phyloP scores from a whole-genome alignment of 1,284 basidiomycete genomes.

The Chiua sp. region DNA sequence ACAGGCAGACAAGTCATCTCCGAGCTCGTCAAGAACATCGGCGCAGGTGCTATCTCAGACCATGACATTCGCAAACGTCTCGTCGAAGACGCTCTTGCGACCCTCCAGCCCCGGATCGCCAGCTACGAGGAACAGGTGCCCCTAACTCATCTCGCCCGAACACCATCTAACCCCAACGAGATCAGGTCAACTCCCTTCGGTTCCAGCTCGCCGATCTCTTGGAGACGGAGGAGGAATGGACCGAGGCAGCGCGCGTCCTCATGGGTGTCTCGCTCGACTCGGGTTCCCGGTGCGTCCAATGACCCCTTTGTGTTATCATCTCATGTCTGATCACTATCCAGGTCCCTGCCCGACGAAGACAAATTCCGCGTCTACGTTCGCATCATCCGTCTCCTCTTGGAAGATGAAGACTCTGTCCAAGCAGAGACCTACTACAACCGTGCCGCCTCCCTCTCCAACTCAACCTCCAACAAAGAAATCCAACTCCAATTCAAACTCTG shows the following conservation, averaged over 20 bases:
- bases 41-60: slow-evolving; percentile 59
- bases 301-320: not conserved
- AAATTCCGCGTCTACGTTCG: slow-evolving; percentile 93
- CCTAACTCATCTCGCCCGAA: not conserved
- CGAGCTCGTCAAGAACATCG: slow-evolving; percentile 76
- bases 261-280: slow-evolving; percentile 93
- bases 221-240: slow-evolving; percentile 94
- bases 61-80: slow-evolving; percentile 66
- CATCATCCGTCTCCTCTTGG: slow-evolving; percentile 93
- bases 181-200: slow-evolving; percentile 81
- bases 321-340: slow-evolving; percentile 32
- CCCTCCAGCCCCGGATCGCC: slow-evolving; percentile 76
- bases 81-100: slow-evolving; percentile 73
- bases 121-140: slow-evolving; percentile 95
- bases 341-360: slow-evolving; percentile 79
- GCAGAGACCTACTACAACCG: slow-evolving; percentile 98
- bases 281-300: slow-evolving; percentile 71
- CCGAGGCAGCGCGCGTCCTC: slow-evolving; percentile 87
- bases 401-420: slow-evolving; percentile 93
- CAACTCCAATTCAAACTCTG: slow-evolving; percentile 86
- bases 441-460: slow-evolving; percentile 89
- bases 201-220: slow-evolving; percentile 89
- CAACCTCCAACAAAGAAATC: slow-evolving; percentile 76
- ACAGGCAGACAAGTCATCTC: slow-evolving; percentile 85
- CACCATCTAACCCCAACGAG: slow-evolving; percentile 6